These are phyloP conservation scores for Psilocybe mexicana DNA, from an alignment of 1,284 basidiomycete species.

Conservation along the genomic window DNA sequence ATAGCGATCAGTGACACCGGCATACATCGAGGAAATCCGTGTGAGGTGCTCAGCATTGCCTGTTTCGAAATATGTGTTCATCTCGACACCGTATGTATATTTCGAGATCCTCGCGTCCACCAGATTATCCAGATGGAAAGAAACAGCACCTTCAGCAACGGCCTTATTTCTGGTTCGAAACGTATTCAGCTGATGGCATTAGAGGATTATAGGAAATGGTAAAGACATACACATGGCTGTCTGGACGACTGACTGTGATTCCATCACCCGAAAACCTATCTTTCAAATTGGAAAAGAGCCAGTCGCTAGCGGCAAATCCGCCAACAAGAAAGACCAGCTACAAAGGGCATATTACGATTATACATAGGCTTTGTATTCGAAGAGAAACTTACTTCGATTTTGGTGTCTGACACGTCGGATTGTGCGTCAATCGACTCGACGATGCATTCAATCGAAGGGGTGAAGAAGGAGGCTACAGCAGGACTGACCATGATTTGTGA, in stretches of 20 bases:
- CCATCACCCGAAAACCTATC: slow-evolving; percentile 29
- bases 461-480: slow-evolving; percentile 33
- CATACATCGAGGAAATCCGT: slow-evolving; percentile 20
- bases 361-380: too few relatives aligned
- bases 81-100: slow-evolving; percentile 41
- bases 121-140: slow-evolving; percentile 48
- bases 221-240: slow-evolving; percentile 43
- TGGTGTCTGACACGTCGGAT: slow-evolving; percentile 16
- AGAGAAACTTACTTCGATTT: slow-evolving; percentile 22
- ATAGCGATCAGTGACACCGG: slow-evolving; percentile 13
- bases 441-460: slow-evolving; percentile 33
- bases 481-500: slow-evolving; percentile 14
- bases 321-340: slow-evolving; percentile 36
- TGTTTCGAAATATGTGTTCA: slow-evolving; percentile 26
- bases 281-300: slow-evolving; percentile 43
- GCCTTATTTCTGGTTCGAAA: slow-evolving; percentile 45
- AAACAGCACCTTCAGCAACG: slow-evolving; percentile 53
- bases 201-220: neutral
- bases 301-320: slow-evolving; percentile 54
- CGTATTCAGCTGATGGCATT: neutral
- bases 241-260: slow-evolving; percentile 43
- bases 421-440: slow-evolving; percentile 29
- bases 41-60: slow-evolving; percentile 35
- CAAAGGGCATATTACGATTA: neutral
- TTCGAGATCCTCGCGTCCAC: slow-evolving; percentile 45